Percentiles rank a stretch among this genome's conserved stretches.
Evolutionary conservation across 768 basidiomycete genomes (phyloP).

Genomic region (Collybiopsis confluens): DNA sequence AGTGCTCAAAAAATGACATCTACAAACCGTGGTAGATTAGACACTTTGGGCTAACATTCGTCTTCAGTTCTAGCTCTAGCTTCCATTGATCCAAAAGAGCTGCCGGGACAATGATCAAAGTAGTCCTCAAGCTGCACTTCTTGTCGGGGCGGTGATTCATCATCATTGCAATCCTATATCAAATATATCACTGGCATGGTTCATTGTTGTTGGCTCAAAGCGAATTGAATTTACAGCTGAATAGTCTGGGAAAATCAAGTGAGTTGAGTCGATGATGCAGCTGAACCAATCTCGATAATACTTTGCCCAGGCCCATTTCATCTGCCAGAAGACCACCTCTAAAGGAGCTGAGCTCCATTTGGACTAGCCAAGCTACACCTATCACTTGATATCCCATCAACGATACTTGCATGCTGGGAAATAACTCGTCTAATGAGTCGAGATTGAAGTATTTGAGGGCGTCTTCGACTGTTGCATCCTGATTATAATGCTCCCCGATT

Average conservation of each 20-base stretch:
- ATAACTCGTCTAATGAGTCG: conserved; percentile 33
- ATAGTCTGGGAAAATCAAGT: conserved; percentile 32
- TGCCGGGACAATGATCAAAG: conserved; percentile 62
- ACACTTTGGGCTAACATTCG: conserved; percentile 42
- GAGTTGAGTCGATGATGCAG: background rate
- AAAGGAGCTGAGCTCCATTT: conserved; percentile 35
- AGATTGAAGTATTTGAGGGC: conserved; percentile 53
- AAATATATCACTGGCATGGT: no score
- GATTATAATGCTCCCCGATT: conserved; percentile 48
- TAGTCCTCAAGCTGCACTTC: conserved; percentile 54
- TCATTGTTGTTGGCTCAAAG: background rate
- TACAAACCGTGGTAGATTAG: conserved; percentile 58
- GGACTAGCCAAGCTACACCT: conserved; percentile 59
- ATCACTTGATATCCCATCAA: conserved; percentile 71
- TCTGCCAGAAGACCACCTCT: conserved; percentile 50
- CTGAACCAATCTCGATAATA: conserved; percentile 13
- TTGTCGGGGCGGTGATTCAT: conserved; percentile 51
- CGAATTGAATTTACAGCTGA: conserved; percentile 31
- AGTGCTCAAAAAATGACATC: background rate
- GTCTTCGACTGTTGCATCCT: conserved; percentile 53
- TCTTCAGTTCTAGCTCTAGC: conserved; percentile 55
- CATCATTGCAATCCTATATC: conserved; percentile 59
- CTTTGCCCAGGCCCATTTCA: conserved; percentile 63
- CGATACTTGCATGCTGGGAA: conserved; percentile 57
- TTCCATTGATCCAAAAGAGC: conserved; percentile 69